Conservation (phyloP, 2,329 filamentous ascomycete species). For the Trichophyton simii region DNA sequence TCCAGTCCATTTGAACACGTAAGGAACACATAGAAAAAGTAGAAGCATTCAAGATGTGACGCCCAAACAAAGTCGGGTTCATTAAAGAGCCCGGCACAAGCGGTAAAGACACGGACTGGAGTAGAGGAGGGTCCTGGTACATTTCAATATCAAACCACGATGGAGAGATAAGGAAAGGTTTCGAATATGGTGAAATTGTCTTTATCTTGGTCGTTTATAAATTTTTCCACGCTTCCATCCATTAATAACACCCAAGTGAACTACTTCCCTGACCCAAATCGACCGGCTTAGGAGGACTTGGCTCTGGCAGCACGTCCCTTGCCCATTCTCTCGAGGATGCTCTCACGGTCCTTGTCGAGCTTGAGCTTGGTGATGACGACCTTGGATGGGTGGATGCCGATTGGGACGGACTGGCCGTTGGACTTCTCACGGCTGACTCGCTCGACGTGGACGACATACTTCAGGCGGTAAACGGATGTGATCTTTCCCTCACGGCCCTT, state of each 20-base stretch:
- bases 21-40: not conserved
- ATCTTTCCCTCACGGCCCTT: constrained; percentile 99
- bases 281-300: not conserved
- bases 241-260: constrained; percentile 2
- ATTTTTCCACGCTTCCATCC: not conserved
- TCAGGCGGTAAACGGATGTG: constrained; percentile 93
- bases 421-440: constrained; percentile 94
- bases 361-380: constrained; percentile 98
- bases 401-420: constrained; percentile 87
- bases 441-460: constrained; percentile 96
- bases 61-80: not conserved
- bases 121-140: not conserved
- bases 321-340: constrained; percentile 35
- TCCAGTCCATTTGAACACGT: not conserved
- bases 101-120: not conserved
- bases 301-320: constrained; percentile 34
- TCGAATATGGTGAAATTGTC: not conserved
- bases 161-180: not conserved
- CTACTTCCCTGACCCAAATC: not conserved
- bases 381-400: constrained; percentile 92
- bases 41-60: constrained; percentile 1
- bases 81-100: not conserved
- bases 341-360: constrained; percentile 50
- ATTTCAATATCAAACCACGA: not conserved
- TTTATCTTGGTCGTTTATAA: not conserved